Evolutionary conservation across 805 yeast species (phyloP).

Genomic region (Saccharomycopsis lassenensis): DNA sequence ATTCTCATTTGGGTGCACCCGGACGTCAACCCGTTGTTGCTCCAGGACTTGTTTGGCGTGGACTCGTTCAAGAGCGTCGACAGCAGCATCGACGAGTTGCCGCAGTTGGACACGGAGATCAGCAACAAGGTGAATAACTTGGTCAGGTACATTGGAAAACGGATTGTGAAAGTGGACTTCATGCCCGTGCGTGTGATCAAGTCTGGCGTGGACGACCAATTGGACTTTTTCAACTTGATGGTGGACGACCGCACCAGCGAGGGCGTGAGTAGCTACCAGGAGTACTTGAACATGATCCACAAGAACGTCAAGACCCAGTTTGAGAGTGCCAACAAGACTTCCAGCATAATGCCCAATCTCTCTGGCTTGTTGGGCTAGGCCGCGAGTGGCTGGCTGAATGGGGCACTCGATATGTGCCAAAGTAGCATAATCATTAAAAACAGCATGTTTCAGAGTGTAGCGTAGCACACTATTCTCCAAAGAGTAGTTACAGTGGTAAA

Average conservation of each 20-base stretch:
- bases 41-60: constrained; percentile 69
- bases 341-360: no score
- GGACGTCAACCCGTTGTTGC: constrained; percentile 51
- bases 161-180: constrained; percentile 26
- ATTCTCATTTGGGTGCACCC: constrained; percentile 59
- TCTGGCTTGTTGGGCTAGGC: no score
- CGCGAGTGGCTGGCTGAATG: no score
- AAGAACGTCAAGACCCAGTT: constrained; percentile 42
- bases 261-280: constrained; percentile 47
- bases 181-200: constrained; percentile 51
- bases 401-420: no score
- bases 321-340: no score
- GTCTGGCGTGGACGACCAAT: constrained; percentile 49
- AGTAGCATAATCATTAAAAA: no score
- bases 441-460: no score
- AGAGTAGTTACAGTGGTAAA: no score
- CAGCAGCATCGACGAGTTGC: constrained; percentile 39
- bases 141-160: constrained; percentile 40
- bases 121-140: constrained; percentile 58
- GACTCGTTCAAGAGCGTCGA: constrained; percentile 24
- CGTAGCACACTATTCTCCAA: no score
- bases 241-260: constrained; percentile 63
- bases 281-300: constrained; percentile 60
- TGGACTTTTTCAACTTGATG: constrained; percentile 44
- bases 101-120: constrained; percentile 57